Percentiles rank a stretch among this genome's conserved stretches.
These are phyloP conservation scores for Phytopythium chamaehyphon DNA, from an alignment of 352 stramenopile genomes.

Conservation along the genomic window DNA sequence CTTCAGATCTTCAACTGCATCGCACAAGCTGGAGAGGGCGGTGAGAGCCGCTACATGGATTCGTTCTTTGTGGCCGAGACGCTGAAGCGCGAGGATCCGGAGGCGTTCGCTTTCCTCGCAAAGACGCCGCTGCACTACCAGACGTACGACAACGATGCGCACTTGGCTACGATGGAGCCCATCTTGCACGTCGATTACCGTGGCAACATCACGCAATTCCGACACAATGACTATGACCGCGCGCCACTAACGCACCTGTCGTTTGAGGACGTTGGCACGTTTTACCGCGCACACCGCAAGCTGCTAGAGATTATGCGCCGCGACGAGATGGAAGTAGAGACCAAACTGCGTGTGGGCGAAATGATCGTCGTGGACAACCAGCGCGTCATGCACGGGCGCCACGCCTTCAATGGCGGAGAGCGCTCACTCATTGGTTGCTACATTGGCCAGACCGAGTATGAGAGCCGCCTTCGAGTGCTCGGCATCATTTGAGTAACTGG, in stretches of 20 bases:
- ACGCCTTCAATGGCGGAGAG: slow-evolving; percentile 73
- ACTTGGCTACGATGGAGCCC: slow-evolving; percentile 75
- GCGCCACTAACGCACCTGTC: slow-evolving; percentile 73
- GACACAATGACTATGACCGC: slow-evolving; percentile 89
- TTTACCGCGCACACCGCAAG: slow-evolving; percentile 73
- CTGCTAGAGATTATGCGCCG: slow-evolving; percentile 65
- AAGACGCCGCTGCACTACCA: slow-evolving; percentile 75
- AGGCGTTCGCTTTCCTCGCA: slow-evolving; percentile 68
- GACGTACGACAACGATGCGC: slow-evolving; percentile 68
- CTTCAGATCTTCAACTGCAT: slow-evolving; percentile 90
- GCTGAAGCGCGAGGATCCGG: slow-evolving; percentile 44
- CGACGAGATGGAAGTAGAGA: slow-evolving; percentile 52
- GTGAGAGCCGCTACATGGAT: slow-evolving; percentile 78
- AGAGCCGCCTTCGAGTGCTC: slow-evolving; percentile 76
- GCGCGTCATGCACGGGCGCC: slow-evolving; percentile 77
- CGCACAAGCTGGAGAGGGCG: slow-evolving; percentile 62
- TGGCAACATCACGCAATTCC: slow-evolving; percentile 75
- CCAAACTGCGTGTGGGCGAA: slow-evolving; percentile 66
- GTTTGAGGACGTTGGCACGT: slow-evolving; percentile 64
- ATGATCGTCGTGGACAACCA: slow-evolving; percentile 89
- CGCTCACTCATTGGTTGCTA: slow-evolving; percentile 86
- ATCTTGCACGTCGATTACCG: slow-evolving; percentile 73
- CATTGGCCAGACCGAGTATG: slow-evolving; percentile 84
- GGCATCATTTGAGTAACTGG: slow-evolving; percentile 59
- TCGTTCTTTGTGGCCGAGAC: slow-evolving; percentile 74